Base-by-base conservation (phyloP, 441 rosid genomes). In the Adansonia madagascariensis region DNA sequence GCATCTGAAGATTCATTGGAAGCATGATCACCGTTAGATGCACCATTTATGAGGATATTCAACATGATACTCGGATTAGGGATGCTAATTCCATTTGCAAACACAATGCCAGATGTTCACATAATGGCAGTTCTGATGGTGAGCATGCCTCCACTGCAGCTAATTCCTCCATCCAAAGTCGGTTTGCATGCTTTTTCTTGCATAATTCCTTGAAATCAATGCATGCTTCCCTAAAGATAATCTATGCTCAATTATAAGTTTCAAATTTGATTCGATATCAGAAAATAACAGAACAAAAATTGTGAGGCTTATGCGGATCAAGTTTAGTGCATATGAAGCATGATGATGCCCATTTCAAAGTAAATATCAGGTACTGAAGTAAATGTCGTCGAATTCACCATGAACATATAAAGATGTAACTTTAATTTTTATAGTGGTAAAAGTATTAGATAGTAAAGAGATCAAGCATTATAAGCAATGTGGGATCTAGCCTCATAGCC, bases 121-220 rank as follows among this genome's bases (percentile, higher is more conserved):
- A 85, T 46, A 85, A 73, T 43, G 93, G 74, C 75, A 92, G 83
- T 47, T 92, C 92, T 0, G 84, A 55, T 18, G 93, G 90, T 41
- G 86, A 79, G 64, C 77, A 89, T 22, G 91, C 93, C 86, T 89
- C 86, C 83, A 94, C 91, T 57, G 96, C 96, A 8, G 92, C 94
- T 84, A 94, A 73, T 82, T 94, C 96, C 43, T 92, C 87, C 88
- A 94, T 94, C 97, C 96, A 92, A 63, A 87, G 93, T 68, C 89
- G 90, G 35, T 92, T 94, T 0, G 90, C 87, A n/a, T 77, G 89
- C 89, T 92, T 94, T 81, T 86, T 87, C 84, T 86, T 88, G 82
- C 92, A 88, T 76, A 91, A 81, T 67, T 92, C 94, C 86, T 87
- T 91, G 86, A 90, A 94, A 74, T 88, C 87, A 56, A 82, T 75